Evolutionary conservation across 805 yeast species (phyloP), one percentile per base, ranked within the genome.

Genomic region (Kazachstania viticola): DNA sequence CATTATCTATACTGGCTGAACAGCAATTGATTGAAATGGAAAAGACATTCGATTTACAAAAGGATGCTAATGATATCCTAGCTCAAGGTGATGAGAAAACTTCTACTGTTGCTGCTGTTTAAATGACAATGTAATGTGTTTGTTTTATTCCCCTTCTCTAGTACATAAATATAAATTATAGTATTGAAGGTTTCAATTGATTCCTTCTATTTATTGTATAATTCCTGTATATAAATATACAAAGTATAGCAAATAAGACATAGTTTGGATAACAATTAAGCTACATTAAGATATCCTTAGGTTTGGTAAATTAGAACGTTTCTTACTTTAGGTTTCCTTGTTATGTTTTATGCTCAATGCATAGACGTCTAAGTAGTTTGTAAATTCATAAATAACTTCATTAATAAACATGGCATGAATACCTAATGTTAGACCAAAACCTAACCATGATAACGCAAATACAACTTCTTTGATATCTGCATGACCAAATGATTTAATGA

Each of bases 21-120:
- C 93, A 85, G 56, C 96, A 88, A 65, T 71, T 87, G 57, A 75
- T 78, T 54, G 96, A 87, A 64, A 71, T 83, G 78, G 96, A 87
- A 67, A 84, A 81, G 65, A 91, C 85, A 55, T 76, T 84, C 69
- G 74, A 79, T 36, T 63, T 79, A 51, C 88, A 79, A 58, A 79
- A 77, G 57, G 77, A 79, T 39, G 79, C 85, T 17, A 77, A 73
- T 49, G 85, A 76, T 37, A 71, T 79, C 28, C 62, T 80, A 48
- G 79, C 84, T 27, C 75, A 79, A 39, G 80, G 81, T 40, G 68
- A 75, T 49, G 60, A 60, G 28, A 19, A 19, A 19, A n/a, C n/a
- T n/a, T 69, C 67, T 22, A 39, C 45, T 48, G 56, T 58, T 52
- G 35, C 42, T 32, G 46, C 53, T 37, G 39, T 49, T 21, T 31